Base-by-base conservation (phyloP, 2,329 filamentous ascomycete genomes). In the Colletotrichum costaricense region DNA sequence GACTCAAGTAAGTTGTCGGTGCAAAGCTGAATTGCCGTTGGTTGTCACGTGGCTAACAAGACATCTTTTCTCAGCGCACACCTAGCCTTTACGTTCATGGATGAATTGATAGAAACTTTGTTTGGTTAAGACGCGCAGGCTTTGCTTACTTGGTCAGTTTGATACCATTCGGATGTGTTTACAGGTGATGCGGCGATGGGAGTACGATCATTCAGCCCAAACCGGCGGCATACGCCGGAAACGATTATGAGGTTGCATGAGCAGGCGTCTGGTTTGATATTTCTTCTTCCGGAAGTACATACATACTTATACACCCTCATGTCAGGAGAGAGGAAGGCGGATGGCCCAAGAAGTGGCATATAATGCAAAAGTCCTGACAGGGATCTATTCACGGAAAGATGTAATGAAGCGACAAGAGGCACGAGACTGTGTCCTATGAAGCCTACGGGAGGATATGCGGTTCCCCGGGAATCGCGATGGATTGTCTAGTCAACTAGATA, bases 1-100 rank as follows among this genome's bases (percentile, higher is more conserved):
- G 95, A 76, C 86, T 99, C 77, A 98, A 98, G 93, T 95, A 85
- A 87, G 93, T 90, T 3, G 64, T 66, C 33, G 9, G 7, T 70
- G 35, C 49, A 24, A 33, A 14, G 16, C 35, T 54, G 79, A 66
- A 79, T 59, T 30, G 72, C 79, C 76, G 78, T 71, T n/a, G n/a
- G 16, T n/a, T 38, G 14, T 73, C 30, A 38, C 26, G 33, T 49
- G 42, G n/a, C 70, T 69, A 42, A 69, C 55, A 22, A 9, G 9
- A 11, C 5, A 11, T 42, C 30, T 30, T 4, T 9, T 56, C 9
- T 56, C 75, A 92, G 90, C 81, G 88, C 91, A 60, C 93, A 94
- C 81, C 82, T 95, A 60, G 88, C 89, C 22, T 94, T 93, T 81
- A 93, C 91, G 2, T 87, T 94, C 70, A 81, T 95, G 74, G 93